Percentiles rank a stretch among this genome's conserved stretches.
These are phyloP conservation scores for Limtongia smithiae DNA, from an alignment of 805 yeast genomes.

Conservation along the genomic window DNA sequence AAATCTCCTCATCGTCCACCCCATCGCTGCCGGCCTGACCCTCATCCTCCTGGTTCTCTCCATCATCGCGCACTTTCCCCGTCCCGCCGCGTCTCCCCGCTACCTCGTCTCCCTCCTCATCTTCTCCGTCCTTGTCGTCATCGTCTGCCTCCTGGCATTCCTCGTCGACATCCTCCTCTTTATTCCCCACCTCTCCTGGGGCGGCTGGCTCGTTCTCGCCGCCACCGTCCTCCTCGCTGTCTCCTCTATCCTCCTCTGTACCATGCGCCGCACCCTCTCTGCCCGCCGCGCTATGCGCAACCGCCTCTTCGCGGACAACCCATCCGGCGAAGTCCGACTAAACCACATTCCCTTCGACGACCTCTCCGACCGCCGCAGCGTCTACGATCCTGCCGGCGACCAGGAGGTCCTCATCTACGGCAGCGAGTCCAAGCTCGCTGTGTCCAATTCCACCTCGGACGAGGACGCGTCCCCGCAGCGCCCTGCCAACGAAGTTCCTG, in stretches of 20 bases:
- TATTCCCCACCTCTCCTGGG: conserved; percentile 68
- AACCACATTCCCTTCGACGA: conserved; percentile 19
- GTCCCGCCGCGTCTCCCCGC: conserved; percentile 40
- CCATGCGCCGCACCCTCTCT: conserved; percentile 64
- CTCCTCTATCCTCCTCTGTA: conserved; percentile 62
- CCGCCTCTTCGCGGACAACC: conserved; percentile 18
- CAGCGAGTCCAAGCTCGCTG: conserved; percentile 11
- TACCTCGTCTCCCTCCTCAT: conserved; percentile 52
- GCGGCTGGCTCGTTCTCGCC: conserved; percentile 79
- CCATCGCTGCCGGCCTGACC: conserved; percentile 57
- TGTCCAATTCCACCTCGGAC: not conserved
- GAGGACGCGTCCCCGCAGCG: not conserved
- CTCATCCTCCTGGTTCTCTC: conserved; percentile 45
- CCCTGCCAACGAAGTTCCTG: not conserved
- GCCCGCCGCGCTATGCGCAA: conserved; percentile 34
- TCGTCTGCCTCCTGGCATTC: conserved; percentile 68
- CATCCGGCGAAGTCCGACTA: conserved; percentile 15
- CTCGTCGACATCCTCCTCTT: conserved; percentile 79
- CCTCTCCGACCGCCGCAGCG: not conserved
- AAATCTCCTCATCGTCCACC: conserved; percentile 61
- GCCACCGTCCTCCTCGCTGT: conserved; percentile 64
- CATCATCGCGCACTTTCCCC: conserved; percentile 41
- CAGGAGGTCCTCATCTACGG: conserved; percentile 22
- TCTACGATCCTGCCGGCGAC: conserved; percentile 2
- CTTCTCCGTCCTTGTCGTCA: conserved; percentile 63